Conservation (phyloP, 805 yeast species). For the Myxozyma neotropica region DNA sequence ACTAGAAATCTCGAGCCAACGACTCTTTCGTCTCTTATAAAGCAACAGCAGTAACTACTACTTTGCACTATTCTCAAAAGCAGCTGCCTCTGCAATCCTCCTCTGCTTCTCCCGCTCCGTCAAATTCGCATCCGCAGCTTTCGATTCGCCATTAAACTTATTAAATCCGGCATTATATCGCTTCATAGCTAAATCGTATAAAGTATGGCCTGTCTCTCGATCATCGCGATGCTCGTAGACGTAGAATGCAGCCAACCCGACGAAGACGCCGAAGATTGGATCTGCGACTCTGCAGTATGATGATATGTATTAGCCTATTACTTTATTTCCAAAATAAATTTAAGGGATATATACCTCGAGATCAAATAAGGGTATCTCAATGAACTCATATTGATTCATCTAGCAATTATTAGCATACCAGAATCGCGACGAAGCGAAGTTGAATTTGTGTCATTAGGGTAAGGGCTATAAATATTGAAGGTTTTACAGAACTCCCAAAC, state of each 20-base stretch:
- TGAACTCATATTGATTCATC: not conserved
- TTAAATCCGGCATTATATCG: conserved; percentile 20
- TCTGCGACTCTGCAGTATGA: conserved; percentile 18
- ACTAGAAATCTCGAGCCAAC: not conserved
- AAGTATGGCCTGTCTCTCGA: conserved; percentile 33
- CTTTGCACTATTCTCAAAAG: conserved; percentile 28
- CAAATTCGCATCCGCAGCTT: conserved; percentile 1
- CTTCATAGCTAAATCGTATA: conserved; percentile 21
- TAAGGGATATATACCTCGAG: conserved; percentile 25
- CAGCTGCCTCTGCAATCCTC: conserved; percentile 28
- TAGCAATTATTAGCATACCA: too few species aligned
- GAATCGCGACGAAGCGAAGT: too few species aligned
- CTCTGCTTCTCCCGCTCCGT: conserved; percentile 10
- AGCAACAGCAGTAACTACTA: not conserved
- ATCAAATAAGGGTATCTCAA: conserved; percentile 33
- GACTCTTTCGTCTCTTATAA: too few species aligned
- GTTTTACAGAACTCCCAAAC: conserved; percentile 10
- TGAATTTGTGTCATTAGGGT: conserved; percentile 1
- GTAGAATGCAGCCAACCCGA: conserved; percentile 33
- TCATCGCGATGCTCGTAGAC: conserved; percentile 33
- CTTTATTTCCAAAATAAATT: not conserved
- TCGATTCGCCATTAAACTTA: conserved; percentile 4
- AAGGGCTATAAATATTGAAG: not conserved
- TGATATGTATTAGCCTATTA: not conserved
- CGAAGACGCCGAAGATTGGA: conserved; percentile 34